Evolutionary conservation across 2,329 filamentous ascomycete genomes (phyloP).

Genomic region (Acarospora socialis): DNA sequence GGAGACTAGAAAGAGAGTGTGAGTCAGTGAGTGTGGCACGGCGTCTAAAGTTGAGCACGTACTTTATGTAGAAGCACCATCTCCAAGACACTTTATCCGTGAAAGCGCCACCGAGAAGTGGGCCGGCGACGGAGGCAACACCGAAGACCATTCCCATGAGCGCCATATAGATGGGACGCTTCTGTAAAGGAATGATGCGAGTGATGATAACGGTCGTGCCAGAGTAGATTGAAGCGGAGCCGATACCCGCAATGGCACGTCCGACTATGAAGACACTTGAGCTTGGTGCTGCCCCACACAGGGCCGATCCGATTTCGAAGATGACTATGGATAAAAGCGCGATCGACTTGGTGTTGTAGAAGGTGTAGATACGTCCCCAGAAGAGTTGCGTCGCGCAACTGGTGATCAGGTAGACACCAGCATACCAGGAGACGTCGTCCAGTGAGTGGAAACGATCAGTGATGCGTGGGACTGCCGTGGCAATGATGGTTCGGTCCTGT

Average conservation of each 20-base stretch:
- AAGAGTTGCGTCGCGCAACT: conserved; percentile 2
- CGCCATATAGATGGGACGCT: conserved; percentile 35
- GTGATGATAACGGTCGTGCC: conserved; percentile 35
- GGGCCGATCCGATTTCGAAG: conserved; percentile 38
- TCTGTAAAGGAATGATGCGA: conserved; percentile 29
- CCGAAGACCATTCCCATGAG: conserved; percentile 23
- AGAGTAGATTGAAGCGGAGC: conserved; percentile 35
- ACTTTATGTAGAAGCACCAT: conserved; percentile 13
- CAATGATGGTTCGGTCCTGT: conserved; percentile 4
- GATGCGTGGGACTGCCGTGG: conserved; percentile 1
- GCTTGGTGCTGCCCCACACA: conserved; percentile 38
- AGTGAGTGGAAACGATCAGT: conserved; percentile 1
- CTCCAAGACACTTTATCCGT: conserved; percentile 15
- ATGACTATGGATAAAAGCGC: conserved; percentile 31
- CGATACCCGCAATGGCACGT: conserved; percentile 36
- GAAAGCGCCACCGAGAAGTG: conserved; percentile 16
- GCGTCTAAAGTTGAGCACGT: conserved; percentile 2
- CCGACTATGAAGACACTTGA: conserved; percentile 37
- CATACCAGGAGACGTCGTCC: conserved; percentile 5
- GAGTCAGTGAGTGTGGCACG: too few relatives aligned
- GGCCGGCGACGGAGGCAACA: conserved; percentile 17
- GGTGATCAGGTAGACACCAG: conserved; percentile 4
- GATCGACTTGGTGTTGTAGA: conserved; percentile 32
- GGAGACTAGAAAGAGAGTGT: conserved; percentile 11
- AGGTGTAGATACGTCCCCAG: conserved; percentile 7